Evolutionary conservation across 306 rosid species (phyloP), one percentile per base, ranked within the genome.

Genomic region (Inga leiocalycina): DNA sequence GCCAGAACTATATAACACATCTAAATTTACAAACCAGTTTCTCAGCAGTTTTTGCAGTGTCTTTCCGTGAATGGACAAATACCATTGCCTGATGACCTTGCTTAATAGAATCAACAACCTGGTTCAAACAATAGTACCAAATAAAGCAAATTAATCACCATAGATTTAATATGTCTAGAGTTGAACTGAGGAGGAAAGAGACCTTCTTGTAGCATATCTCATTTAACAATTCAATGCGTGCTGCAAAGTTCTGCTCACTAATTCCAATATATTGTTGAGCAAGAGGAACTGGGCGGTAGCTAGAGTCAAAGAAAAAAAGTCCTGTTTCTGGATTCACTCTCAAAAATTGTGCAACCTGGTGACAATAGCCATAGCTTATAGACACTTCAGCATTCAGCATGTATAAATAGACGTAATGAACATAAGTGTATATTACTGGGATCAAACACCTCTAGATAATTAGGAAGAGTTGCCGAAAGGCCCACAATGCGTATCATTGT

Each of bases 401-500:
- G 48, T 61, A 54, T 39, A 83, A 75, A 77, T 12, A 69, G 27
- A 85, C 46, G 56, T 48, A 78, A 83, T 66, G 87, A 69, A 37
- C 44, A 85, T 46, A 80, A 80, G 66, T 75, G 75, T 54, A 45
- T 71, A 59, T 37, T 67, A 79, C 59, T 71, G 80, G 85, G 74
- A 76, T 79, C 85, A 80, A 79, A 72, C 73, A 95, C 99, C 98
- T 95, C 99, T 57, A 93, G 87, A 86, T 93, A 95, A 86, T 95
- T 95, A 59, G 99, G 99, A 77, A 95, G 92, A 20, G 99, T 95
- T 71, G 99, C 99, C 30, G 99, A 95, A 82, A 95, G 98, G 84
- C 99, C 99, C 85, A 95, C 99, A 77, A 95, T 95, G 79, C 97
- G 98, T 87, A 95, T 95, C 99, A 95, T 93, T 78, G 98, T 74